Evolutionary conservation across 306 rosid species (phyloP), one percentile per base, ranked within the genome.

Genomic region (Chamaecrista fasciculata): DNA sequence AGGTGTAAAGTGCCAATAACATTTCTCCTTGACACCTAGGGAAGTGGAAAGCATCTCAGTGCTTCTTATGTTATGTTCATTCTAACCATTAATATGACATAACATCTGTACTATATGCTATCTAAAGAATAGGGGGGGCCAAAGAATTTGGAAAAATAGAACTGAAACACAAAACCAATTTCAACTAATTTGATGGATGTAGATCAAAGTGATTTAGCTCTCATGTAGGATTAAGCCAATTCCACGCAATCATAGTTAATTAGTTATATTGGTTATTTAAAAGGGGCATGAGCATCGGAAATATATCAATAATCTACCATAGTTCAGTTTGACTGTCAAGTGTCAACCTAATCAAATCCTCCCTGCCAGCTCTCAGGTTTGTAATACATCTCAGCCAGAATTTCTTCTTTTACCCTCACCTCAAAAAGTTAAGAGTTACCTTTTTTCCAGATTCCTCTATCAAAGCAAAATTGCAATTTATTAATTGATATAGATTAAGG

Each of bases 391-490:
- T 52, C 37, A 36, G 71, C 28, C 6, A 52, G 36, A 64, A 64
- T 42, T 36, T 42, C 71, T 63, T 51, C 43, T 8, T 68, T 62
- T 10, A 12, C 18, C 65, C 36, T 62, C 52, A 24, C 53, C 63
- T 40, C 55, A 24, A 59, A 25, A 63, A 34, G 23, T 44, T 55
- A 36, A 57, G 63, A 77, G 51, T 63, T 70, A 9, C 53, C n/a
- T 16, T 63, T 52, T 63, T n/a, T n/a, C n/a, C n/a, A n/a, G n/a
- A n/a, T n/a, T 48, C 24, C 26, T 15, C 49, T 20, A 18, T 63
- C 21, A 64, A 37, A 65, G 19, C 39, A 19, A 18, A 50, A 33
- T 50, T 44, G 15, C n/a, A 43, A 16, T 53, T 65, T 73, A 33
- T 31, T 20, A 14, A 53, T 36, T 31, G 11, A 44, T 55, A 36